A percentile compares a stretch with the other conserved stretches of the same genome.
Conservation (phyloP, 441 rosid species). For the Jatropha multifida region DNA sequence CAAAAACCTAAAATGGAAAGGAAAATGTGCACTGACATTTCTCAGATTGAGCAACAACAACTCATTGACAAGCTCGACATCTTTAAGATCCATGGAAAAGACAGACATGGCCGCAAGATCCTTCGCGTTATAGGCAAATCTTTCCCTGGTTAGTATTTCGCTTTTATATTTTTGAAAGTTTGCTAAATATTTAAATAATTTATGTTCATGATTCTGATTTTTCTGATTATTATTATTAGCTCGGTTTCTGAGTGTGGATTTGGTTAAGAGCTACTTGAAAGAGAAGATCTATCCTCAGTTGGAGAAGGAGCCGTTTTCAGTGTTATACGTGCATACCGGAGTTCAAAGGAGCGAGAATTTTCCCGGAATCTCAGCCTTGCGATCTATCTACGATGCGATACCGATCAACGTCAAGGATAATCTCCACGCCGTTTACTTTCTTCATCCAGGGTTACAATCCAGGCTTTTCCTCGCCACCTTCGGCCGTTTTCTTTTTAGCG, state of each 20-base stretch:
- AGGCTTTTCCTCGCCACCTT: constrained; percentile 80
- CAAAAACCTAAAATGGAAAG: not conserved
- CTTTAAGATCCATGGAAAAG: constrained; percentile 68
- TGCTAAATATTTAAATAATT: too few relatives aligned
- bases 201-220: not conserved
- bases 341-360: constrained; percentile 61
- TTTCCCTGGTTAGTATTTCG: constrained; percentile 47
- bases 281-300: constrained; percentile 56
- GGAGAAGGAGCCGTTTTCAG: constrained; percentile 54
- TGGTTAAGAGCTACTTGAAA: constrained; percentile 47
- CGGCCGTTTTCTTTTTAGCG: constrained; percentile 65
- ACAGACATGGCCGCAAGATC: constrained; percentile 62
- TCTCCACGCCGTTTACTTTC: constrained; percentile 62
- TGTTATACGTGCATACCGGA: constrained; percentile 63
- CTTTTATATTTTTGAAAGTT: too few relatives aligned
- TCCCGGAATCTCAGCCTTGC: constrained; percentile 65
- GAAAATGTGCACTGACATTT: constrained; percentile 31
- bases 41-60: constrained; percentile 40
- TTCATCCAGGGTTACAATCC: constrained; percentile 68
- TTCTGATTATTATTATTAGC: constrained; percentile 29
- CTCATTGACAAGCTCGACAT: constrained; percentile 55
- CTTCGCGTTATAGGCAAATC: constrained; percentile 60
- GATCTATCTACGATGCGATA: constrained; percentile 65
- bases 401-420: constrained; percentile 54
- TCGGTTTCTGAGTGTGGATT: constrained; percentile 50